Conservation (phyloP, 495 filamentous ascomycete species). For the Daldinia grandis region DNA sequence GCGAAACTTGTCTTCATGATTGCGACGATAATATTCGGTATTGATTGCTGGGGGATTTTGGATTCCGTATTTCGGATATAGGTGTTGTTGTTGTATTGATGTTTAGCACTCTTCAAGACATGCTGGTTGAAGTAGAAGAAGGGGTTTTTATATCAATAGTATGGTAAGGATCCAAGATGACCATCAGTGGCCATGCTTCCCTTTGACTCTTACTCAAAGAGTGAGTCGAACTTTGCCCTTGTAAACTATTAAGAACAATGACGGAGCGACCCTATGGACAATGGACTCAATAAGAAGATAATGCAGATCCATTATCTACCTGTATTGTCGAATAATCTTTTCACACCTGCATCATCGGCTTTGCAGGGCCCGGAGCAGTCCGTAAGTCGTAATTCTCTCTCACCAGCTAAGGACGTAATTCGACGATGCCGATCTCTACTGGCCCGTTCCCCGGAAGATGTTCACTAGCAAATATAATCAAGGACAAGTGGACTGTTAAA, state of each 20-base stretch:
- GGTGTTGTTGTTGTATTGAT: neutral
- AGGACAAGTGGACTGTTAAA: neutral
- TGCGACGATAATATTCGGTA: conserved; percentile 8
- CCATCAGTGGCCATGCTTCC: neutral
- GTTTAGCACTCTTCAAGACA: neutral
- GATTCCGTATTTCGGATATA: no score
- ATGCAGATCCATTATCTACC: neutral
- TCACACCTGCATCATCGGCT: neutral
- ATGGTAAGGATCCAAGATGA: conserved; percentile 10
- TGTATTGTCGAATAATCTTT: neutral
- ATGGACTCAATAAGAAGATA: neutral
- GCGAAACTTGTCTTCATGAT: conserved; percentile 28
- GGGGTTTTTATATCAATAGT: conserved; percentile 16
- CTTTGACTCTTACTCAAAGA: conserved; percentile 1
- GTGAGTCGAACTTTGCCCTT: conserved; percentile 6
- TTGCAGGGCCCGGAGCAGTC: neutral
- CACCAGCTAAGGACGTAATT: no score
- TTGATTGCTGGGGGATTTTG: conserved; percentile 1
- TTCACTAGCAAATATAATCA: neutral
- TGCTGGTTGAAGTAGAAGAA: neutral
- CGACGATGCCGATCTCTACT: neutral
- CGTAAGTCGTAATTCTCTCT: neutral
- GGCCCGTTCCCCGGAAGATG: neutral
- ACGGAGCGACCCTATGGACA: neutral
- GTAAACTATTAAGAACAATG: neutral